phyloP scores from a whole-genome alignment of 148 eudicot species.

The Amaranthus cruentus region DNA sequence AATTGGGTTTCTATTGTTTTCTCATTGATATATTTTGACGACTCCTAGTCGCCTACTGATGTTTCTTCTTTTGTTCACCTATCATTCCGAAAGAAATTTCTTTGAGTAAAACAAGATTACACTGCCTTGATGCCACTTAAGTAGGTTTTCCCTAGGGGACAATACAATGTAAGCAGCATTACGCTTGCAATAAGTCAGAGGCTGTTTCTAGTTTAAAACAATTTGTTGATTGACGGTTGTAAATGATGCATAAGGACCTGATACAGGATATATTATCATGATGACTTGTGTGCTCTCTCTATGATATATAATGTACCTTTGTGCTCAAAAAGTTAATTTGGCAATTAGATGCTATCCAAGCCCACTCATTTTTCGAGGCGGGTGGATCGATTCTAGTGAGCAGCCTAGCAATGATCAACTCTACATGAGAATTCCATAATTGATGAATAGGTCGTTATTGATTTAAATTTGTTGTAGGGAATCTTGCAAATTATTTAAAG shows the following conservation, averaged over 20 bases:
- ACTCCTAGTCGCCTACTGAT: not conserved
- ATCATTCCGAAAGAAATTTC: not conserved
- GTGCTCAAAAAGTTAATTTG: too few relatives aligned
- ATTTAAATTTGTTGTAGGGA: constrained; percentile 45
- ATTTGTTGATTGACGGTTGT: not conserved
- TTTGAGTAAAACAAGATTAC: not conserved
- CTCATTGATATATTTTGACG: not conserved
- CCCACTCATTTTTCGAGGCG: too few relatives aligned
- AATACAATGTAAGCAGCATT: too few relatives aligned
- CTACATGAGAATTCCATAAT: not conserved
- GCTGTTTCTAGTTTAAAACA: not conserved
- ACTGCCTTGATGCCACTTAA: too few relatives aligned
- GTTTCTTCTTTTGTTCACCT: not conserved
- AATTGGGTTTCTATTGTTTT: not conserved
- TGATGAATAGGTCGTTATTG: constrained; percentile 7
- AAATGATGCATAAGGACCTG: not conserved
- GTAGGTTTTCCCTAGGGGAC: too few relatives aligned
- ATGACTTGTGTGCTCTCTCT: not conserved
- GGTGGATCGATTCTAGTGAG: not conserved
- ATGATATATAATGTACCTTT: not conserved
- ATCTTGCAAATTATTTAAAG: constrained; percentile 72
- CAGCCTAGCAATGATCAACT: too few relatives aligned
- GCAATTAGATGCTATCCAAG: not conserved
- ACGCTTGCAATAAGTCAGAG: too few relatives aligned
- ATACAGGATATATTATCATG: not conserved